Evolutionary conservation across 352 stramenopile species (phyloP).

Genomic region (Peronospora belbahrii): DNA sequence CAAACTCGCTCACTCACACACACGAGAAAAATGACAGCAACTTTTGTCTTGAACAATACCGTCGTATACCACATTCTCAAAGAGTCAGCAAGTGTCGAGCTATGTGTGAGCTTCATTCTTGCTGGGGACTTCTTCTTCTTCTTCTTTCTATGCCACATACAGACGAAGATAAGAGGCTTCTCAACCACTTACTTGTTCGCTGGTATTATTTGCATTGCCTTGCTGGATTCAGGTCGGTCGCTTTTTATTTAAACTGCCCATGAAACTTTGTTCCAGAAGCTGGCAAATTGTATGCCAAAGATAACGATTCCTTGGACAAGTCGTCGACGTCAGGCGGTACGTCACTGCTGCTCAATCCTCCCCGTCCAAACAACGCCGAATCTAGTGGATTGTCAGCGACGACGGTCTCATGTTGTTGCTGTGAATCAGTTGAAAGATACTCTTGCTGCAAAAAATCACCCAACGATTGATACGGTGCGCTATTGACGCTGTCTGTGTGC

Average conservation of each 20-base stretch:
- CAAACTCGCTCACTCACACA: constrained; percentile 9
- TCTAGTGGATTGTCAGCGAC: constrained; percentile 38
- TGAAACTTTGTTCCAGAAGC: constrained; percentile 33
- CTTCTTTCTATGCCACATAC: constrained; percentile 8
- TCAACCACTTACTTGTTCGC: not conserved
- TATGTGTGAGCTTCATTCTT: constrained; percentile 13
- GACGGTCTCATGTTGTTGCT: constrained; percentile 17
- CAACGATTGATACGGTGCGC: constrained; percentile 41
- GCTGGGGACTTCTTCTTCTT: no score
- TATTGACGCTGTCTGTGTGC: constrained; percentile 15
- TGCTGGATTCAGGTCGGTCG: constrained; percentile 8
- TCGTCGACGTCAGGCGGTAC: constrained; percentile 15
- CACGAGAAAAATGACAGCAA: constrained; percentile 2
- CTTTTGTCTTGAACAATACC: not conserved
- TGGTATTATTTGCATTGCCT: constrained; percentile 8
- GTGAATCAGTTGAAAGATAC: constrained; percentile 36
- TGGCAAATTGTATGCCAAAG: constrained; percentile 31
- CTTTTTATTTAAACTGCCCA: constrained; percentile 36
- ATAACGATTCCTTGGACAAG: constrained; percentile 15
- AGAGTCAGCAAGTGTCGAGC: constrained; percentile 8
- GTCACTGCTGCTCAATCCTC: constrained; percentile 38
- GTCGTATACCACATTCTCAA: constrained; percentile 4
- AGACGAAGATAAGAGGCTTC: not conserved
- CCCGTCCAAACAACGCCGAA: constrained; percentile 28
- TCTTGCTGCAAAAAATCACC: constrained; percentile 53